These are phyloP conservation scores for Rhizopus delemar DNA, from an alignment of 371 early-diverging fungal species.

Conservation along the genomic window DNA sequence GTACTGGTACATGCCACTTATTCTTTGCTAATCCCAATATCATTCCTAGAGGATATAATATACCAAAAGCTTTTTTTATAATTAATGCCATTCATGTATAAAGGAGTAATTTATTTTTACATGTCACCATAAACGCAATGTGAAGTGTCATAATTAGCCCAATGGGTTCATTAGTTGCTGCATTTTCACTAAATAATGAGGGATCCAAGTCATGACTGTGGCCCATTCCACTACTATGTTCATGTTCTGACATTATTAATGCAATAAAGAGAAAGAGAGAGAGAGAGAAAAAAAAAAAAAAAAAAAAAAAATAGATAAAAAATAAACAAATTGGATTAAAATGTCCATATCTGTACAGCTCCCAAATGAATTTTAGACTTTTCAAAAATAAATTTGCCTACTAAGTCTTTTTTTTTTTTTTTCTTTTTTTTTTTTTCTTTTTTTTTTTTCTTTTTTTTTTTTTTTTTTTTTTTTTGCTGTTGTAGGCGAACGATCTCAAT, in stretches of 20 bases:
- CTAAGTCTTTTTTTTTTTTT: too few species aligned
- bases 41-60: slow-evolving; percentile 57
- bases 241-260: slow-evolving; percentile 33
- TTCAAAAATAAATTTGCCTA: too few species aligned
- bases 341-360: too few species aligned
- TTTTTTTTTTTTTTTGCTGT: too few species aligned
- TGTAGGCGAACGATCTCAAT: too few species aligned
- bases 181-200: slow-evolving; percentile 32
- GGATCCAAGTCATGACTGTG: slow-evolving; percentile 49
- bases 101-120: slow-evolving; percentile 19
- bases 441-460: too few species aligned
- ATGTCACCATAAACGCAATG: slow-evolving; percentile 43
- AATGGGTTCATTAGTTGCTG: slow-evolving; percentile 52
- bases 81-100: neutral
- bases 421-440: too few species aligned
- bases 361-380: too few species aligned
- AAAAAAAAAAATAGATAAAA: neutral
- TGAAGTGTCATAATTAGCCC: slow-evolving; percentile 52
- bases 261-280: neutral
- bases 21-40: slow-evolving; percentile 60
- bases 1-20: slow-evolving; percentile 68
- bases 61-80: slow-evolving; percentile 36
- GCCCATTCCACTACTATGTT: slow-evolving; percentile 28
- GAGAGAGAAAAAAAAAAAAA: neutral
- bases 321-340: neutral